phyloP scores from a whole-genome alignment of 78 protist species.

The Guillardia theta region DNA sequence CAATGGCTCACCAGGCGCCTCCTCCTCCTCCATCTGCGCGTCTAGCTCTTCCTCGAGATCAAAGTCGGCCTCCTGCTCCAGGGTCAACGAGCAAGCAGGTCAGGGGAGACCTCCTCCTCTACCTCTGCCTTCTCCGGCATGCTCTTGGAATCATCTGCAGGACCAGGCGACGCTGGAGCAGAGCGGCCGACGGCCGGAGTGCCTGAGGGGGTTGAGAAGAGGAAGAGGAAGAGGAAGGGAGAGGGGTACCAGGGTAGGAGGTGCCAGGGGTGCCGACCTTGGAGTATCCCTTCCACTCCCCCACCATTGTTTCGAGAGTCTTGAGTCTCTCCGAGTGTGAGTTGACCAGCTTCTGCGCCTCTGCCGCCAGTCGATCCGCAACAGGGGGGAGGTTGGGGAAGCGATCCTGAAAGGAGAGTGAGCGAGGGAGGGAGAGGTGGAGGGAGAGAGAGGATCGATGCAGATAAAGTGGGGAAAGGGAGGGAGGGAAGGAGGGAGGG shows the following conservation, averaged over 20 bases:
- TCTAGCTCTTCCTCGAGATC: too few species aligned
- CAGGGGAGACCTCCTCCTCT: too few species aligned
- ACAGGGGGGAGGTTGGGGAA: slow-evolving; percentile 6
- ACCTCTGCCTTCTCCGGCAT: too few species aligned
- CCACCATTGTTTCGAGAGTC: not conserved
- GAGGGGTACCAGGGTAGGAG: slow-evolving; percentile 4
- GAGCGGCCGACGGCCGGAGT: too few species aligned
- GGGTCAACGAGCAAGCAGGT: too few species aligned
- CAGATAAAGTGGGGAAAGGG: not conserved
- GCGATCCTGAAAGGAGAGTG: not conserved
- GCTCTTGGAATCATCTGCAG: too few species aligned
- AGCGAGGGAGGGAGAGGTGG: not conserved
- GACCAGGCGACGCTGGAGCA: too few species aligned
- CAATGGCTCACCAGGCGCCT: too few species aligned
- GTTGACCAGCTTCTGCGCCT: not conserved
- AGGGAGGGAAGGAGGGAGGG: not conserved
- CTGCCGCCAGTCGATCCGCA: not conserved
- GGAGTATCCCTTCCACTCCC: not conserved
- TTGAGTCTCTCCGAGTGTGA: not conserved
- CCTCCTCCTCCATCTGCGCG: too few species aligned
- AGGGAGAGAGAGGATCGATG: not conserved
- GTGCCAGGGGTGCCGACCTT: not conserved
- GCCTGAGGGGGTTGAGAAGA: too few species aligned
- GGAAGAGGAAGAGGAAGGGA: too few species aligned
- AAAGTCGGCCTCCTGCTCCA: too few species aligned